phyloP scores from a whole-genome alignment of 2,329 filamentous ascomycete species.

The Didymella sp. region DNA sequence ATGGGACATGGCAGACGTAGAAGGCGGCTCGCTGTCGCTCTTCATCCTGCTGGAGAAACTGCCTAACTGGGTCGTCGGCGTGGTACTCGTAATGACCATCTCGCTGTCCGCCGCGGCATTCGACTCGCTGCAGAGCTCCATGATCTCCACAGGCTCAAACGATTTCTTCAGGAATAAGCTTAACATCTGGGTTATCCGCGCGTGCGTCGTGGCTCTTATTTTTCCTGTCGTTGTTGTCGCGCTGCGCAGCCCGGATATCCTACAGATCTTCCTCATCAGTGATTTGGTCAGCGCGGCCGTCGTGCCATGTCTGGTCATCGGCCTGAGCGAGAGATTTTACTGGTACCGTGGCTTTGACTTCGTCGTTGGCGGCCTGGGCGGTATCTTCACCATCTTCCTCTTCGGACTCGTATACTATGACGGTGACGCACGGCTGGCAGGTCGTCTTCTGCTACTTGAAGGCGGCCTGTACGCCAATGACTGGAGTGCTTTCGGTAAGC shows the following conservation, averaged over 20 bases:
- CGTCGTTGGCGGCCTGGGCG: constrained; percentile 77
- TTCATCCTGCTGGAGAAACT: constrained; percentile 76
- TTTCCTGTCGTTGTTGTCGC: constrained; percentile 77
- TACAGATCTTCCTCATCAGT: constrained; percentile 84
- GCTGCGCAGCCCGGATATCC: constrained; percentile 73
- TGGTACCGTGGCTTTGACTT: constrained; percentile 85
- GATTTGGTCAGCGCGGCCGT: constrained; percentile 79
- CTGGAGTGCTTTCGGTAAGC: constrained; percentile 77
- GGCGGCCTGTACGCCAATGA: constrained; percentile 77
- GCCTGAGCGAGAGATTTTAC: constrained; percentile 68
- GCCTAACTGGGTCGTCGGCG: constrained; percentile 80
- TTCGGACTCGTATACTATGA: constrained; percentile 82
- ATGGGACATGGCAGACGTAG: constrained; percentile 66
- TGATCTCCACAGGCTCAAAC: constrained; percentile 85
- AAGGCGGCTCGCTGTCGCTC: constrained; percentile 73
- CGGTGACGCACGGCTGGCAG: constrained; percentile 68
- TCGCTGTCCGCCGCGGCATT: constrained; percentile 79
- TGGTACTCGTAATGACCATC: constrained; percentile 82
- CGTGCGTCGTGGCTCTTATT: constrained; percentile 73
- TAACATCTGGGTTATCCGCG: constrained; percentile 76
- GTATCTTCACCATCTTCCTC: constrained; percentile 79
- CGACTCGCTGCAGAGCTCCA: constrained; percentile 80
- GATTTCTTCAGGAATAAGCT: constrained; percentile 84
- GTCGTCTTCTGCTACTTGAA: constrained; percentile 72
- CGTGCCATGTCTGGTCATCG: constrained; percentile 77